Percentiles rank a stretch among this genome's conserved stretches.
Conservation (phyloP, 345 rosid species). For the Linum usitatissimum region DNA sequence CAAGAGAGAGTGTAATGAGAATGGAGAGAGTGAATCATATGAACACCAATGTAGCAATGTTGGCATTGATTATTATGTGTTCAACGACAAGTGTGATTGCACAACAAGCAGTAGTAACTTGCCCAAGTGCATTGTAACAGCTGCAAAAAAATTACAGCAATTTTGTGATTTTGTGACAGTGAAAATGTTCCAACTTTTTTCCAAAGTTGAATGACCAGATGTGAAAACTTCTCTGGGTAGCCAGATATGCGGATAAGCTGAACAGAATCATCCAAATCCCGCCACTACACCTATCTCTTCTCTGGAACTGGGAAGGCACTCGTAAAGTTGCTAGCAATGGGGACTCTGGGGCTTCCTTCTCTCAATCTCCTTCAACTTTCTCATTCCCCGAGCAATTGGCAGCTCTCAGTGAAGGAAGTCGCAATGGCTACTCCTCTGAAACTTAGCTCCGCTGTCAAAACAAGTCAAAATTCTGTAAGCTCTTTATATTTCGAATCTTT, state of each 20-base stretch:
- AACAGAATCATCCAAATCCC: neutral
- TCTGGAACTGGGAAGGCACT: neutral
- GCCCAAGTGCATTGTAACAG: too few species aligned
- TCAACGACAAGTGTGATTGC: too few species aligned
- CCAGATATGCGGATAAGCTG: neutral
- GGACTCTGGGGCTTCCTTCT: conserved; percentile 32
- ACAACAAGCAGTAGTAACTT: too few species aligned
- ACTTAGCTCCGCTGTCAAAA: conserved; percentile 9
- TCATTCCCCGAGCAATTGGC: conserved; percentile 14
- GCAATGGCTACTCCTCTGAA: conserved; percentile 15
- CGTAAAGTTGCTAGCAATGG: conserved; percentile 19
- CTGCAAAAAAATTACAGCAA: too few species aligned
- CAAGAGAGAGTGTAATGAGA: too few species aligned
- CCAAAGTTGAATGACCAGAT: too few species aligned
- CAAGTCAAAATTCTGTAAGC: conserved; percentile 20
- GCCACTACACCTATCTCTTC: neutral
- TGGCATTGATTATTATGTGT: too few species aligned
- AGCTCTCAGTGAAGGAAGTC: conserved; percentile 7
- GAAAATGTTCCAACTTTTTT: too few species aligned
- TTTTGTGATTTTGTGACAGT: too few species aligned
- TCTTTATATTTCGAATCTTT: conserved; percentile 1
- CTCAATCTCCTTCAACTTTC: conserved; percentile 15
- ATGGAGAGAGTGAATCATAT: too few species aligned
- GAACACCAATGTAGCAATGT: too few species aligned
- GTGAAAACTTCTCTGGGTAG: too few species aligned